Percentiles rank a stretch among this genome's conserved stretches.
phyloP scores from a whole-genome alignment of 441 rosid species.

The Arabidopsis lyrata region DNA sequence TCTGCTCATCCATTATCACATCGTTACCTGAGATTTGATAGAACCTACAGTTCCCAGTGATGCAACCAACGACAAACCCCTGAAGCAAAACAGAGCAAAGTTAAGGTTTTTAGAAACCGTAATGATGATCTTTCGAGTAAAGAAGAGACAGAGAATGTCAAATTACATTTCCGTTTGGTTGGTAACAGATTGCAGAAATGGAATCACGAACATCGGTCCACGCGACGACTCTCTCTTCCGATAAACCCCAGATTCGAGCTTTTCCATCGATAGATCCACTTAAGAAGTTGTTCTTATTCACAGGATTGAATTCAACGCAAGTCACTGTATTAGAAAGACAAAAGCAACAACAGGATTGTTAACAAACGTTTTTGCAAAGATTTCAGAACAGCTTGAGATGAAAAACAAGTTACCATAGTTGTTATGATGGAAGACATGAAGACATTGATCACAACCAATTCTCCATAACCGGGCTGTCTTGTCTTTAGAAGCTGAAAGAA shows the following conservation, averaged over 20 bases:
- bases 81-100: conserved; percentile 44
- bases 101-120: not conserved
- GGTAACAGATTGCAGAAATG: conserved; percentile 77
- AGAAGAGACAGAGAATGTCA: not conserved
- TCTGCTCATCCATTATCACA: conserved; percentile 57
- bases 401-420: conserved; percentile 58
- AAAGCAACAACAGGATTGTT: too few relatives aligned
- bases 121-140: not conserved
- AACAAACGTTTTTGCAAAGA: too few relatives aligned
- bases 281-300: conserved; percentile 70
- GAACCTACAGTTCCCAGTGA: conserved; percentile 73
- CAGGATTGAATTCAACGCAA: conserved; percentile 85
- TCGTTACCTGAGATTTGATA: conserved; percentile 65
- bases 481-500: conserved; percentile 86
- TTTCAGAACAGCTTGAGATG: too few relatives aligned
- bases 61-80: conserved; percentile 79
- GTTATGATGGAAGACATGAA: conserved; percentile 62
- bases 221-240: conserved; percentile 68
- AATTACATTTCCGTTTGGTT: conserved; percentile 73
- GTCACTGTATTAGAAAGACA: conserved; percentile 66
- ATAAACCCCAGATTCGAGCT: conserved; percentile 86
- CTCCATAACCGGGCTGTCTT: conserved; percentile 84
- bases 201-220: conserved; percentile 77
- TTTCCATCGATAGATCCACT: conserved; percentile 97
- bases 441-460: conserved; percentile 59